Evolutionary conservation across 768 basidiomycete species (phyloP).

Genomic region (Stropharia rugosoannulata): DNA sequence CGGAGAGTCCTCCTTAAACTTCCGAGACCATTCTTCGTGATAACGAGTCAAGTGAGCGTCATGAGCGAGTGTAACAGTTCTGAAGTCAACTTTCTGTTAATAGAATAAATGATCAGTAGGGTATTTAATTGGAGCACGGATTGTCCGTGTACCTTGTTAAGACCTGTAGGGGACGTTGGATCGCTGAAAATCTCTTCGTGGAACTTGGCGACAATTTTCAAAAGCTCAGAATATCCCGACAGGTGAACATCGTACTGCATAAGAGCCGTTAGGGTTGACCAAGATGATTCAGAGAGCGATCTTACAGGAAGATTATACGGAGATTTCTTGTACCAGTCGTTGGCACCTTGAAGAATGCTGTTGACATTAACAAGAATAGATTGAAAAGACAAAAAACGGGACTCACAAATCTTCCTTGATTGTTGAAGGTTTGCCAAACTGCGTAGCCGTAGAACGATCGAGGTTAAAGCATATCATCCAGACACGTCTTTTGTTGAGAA

Average conservation of each 20-base stretch:
- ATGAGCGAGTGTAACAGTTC: slow-evolving; percentile 56
- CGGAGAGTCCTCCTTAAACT: slow-evolving; percentile 62
- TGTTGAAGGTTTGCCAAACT: slow-evolving; percentile 88
- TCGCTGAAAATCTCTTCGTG: slow-evolving; percentile 79
- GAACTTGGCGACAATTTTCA: slow-evolving; percentile 71
- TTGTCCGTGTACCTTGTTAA: slow-evolving; percentile 55
- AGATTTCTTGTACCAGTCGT: slow-evolving; percentile 75
- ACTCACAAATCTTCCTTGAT: slow-evolving; percentile 82
- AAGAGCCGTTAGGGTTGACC: not conserved
- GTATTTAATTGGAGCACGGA: not conserved
- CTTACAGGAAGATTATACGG: slow-evolving; percentile 57
- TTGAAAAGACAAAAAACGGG: slow-evolving; percentile 1
- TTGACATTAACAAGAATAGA: not conserved
- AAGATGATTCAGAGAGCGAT: not conserved
- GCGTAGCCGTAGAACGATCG: slow-evolving; percentile 84
- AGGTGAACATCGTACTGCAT: slow-evolving; percentile 74
- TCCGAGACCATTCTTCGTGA: slow-evolving; percentile 63
- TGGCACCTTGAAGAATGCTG: slow-evolving; percentile 68
- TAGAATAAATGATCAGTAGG: slow-evolving; percentile 2
- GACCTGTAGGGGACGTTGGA: slow-evolving; percentile 60
- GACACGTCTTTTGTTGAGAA: slow-evolving; percentile 79
- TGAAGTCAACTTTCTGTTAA: slow-evolving; percentile 65
- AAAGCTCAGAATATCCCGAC: slow-evolving; percentile 67
- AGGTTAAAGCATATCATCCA: slow-evolving; percentile 93
- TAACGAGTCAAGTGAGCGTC: slow-evolving; percentile 58